Evolutionary conservation across 371 early-diverging fungal genomes (phyloP).

Genomic region (Mortierella sp.): DNA sequence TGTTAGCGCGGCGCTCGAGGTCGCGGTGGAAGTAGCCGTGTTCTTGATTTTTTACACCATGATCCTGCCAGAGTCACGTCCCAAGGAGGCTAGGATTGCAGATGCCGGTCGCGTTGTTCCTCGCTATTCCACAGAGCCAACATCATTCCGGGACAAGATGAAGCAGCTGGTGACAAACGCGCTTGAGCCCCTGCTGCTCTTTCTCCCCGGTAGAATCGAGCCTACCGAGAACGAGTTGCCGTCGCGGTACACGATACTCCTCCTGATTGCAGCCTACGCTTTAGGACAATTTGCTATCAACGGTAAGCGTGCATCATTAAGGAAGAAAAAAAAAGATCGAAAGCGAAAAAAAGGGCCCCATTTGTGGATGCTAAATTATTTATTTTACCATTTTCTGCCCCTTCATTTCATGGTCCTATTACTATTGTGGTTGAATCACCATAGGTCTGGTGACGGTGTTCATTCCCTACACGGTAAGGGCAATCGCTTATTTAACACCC

Average conservation of each 20-base stretch:
- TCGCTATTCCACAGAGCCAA: not conserved
- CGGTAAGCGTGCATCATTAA: conserved; percentile 5
- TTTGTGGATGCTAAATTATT: not conserved
- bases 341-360: not conserved
- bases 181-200: conserved; percentile 19
- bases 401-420: not conserved
- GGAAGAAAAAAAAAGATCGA: no score
- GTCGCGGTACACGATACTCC: conserved; percentile 10
- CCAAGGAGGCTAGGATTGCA: not conserved
- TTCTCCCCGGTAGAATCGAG: conserved; percentile 32
- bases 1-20: not conserved
- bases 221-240: not conserved
- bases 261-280: conserved; percentile 10
- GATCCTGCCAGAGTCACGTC: conserved; percentile 27
- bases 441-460: conserved; percentile 16
- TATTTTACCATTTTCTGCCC: not conserved
- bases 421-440: not conserved
- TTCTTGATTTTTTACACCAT: conserved; percentile 12
- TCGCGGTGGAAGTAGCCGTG: not conserved
- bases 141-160: not conserved
- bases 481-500: not conserved
- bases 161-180: conserved; percentile 7
- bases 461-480: conserved; percentile 27
- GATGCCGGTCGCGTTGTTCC: not conserved
- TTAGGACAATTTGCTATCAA: conserved; percentile 2